Evolutionary conservation across 768 basidiomycete species (phyloP).

Genomic region (Tephrocybe rancida): DNA sequence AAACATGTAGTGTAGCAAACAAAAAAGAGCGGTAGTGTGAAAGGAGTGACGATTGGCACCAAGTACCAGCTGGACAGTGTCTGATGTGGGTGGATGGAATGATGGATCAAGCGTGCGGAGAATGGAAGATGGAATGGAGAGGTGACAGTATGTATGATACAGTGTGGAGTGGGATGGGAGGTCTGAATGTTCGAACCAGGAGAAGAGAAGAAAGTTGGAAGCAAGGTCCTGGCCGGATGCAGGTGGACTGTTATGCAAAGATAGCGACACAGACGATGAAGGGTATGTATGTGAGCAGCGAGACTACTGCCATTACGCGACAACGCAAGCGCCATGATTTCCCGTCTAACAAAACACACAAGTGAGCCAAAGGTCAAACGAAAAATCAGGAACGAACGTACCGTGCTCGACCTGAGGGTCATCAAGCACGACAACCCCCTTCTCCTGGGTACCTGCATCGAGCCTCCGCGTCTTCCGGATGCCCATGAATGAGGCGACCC

Average conservation of each 20-base stretch:
- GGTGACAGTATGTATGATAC: constrained; percentile 4
- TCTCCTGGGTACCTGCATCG: constrained; percentile 59
- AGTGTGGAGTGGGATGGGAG: neutral
- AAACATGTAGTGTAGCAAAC: constrained; percentile 16
- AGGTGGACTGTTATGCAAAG: constrained; percentile 37
- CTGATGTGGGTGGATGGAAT: neutral
- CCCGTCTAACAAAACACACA: constrained; percentile 50
- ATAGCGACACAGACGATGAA: constrained; percentile 76
- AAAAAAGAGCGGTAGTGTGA: constrained; percentile 7
- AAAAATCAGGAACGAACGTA: constrained; percentile 34
- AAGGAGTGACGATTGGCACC: constrained; percentile 8
- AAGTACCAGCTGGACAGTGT: constrained; percentile 3
- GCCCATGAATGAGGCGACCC: constrained; percentile 50
- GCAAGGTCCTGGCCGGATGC: neutral
- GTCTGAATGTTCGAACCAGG: neutral
- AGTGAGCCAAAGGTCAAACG: neutral
- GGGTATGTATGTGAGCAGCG: constrained; percentile 75
- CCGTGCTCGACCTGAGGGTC: constrained; percentile 82
- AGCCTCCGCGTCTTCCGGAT: constrained; percentile 67
- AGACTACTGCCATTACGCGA: constrained; percentile 69
- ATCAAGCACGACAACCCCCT: constrained; percentile 70
- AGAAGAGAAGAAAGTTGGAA: neutral
- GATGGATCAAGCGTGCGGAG: neutral
- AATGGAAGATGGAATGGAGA: neutral
- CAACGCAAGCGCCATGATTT: constrained; percentile 75